These are phyloP conservation scores for Boeremia exigua DNA, from an alignment of 2,329 filamentous ascomycete genomes.

Conservation along the genomic window DNA sequence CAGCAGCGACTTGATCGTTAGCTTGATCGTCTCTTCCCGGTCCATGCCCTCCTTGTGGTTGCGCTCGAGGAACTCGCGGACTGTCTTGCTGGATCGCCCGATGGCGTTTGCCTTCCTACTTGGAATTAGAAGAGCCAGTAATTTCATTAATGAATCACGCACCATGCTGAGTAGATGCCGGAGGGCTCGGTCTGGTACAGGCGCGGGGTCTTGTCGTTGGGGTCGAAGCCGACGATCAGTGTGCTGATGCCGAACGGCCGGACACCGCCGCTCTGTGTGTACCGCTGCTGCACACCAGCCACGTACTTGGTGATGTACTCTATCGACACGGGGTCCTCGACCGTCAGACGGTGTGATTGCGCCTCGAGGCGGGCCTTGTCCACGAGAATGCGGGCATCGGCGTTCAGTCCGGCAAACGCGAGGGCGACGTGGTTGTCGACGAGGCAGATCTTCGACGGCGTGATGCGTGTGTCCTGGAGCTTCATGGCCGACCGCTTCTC, in stretches of 20 bases:
- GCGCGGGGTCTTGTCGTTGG: conserved; percentile 83
- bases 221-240: conserved; percentile 97
- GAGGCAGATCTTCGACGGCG: conserved; percentile 96
- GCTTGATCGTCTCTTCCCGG: conserved; percentile 90
- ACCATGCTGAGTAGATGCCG: conserved; percentile 99
- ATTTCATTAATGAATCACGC: conserved; percentile 44
- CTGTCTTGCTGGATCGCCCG: conserved; percentile 97
- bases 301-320: conserved; percentile 99
- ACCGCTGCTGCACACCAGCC: conserved; percentile 95
- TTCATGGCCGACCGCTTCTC: conserved; percentile 99
- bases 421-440: conserved; percentile 96
- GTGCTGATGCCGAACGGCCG: conserved; percentile 99
- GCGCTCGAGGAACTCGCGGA: conserved; percentile 96
- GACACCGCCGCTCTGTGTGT: conserved; percentile 98
- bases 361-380: conserved; percentile 98
- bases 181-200: conserved; percentile 99
- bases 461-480: conserved; percentile 98
- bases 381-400: conserved; percentile 95
- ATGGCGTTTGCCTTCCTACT: conserved; percentile 98
- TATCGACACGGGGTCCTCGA: conserved; percentile 96
- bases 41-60: conserved; percentile 99
- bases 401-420: conserved; percentile 95
- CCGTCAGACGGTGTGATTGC: conserved; percentile 94
- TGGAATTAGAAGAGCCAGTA: conserved; percentile 14
- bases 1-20: conserved; percentile 96